Evolutionary conservation across 2,329 filamentous ascomycete species (phyloP).

Genomic region (Erysiphe neolycopersici): DNA sequence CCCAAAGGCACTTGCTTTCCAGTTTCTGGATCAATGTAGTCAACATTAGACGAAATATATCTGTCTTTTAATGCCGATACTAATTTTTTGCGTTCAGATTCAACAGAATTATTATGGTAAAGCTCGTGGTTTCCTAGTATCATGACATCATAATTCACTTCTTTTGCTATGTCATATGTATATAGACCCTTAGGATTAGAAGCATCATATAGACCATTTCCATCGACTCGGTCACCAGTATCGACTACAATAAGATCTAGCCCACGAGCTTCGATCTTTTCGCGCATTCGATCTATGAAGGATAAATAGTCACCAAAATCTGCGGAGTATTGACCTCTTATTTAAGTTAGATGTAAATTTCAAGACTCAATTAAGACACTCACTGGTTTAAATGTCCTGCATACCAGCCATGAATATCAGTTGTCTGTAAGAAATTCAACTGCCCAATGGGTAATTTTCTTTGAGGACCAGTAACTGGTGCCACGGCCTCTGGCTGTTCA

Average conservation of each 20-base stretch:
- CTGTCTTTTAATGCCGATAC: constrained; percentile 57
- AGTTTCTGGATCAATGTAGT: constrained; percentile 51
- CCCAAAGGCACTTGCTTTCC: constrained; percentile 51
- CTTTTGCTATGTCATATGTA: constrained; percentile 61
- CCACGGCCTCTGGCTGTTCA: constrained; percentile 56
- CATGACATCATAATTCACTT: constrained; percentile 63
- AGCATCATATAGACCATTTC: constrained; percentile 81
- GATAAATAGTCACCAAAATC: constrained; percentile 98
- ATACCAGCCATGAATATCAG: constrained; percentile 89
- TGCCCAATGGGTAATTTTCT: constrained; percentile 76
- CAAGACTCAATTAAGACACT: constrained; percentile 6
- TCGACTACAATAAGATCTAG: constrained; percentile 80
- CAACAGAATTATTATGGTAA: constrained; percentile 54
- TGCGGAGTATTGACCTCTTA: constrained; percentile 63
- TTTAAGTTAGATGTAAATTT: constrained; percentile 3
- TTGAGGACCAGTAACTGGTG: constrained; percentile 54
- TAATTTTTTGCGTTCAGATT: constrained; percentile 51
- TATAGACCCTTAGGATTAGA: constrained; percentile 71
- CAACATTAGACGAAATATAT: constrained; percentile 80
- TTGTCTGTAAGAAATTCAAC: constrained; percentile 91
- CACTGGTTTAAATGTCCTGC: constrained; percentile 80
- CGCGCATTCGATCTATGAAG: constrained; percentile 59
- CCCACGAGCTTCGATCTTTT: constrained; percentile 50
- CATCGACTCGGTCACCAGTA: constrained; percentile 79
- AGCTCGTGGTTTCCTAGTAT: constrained; percentile 88